Evolutionary conservation across 768 basidiomycete genomes (phyloP), one percentile per base, ranked within the genome.

Genomic region (Asterophora lycoperdoides): DNA sequence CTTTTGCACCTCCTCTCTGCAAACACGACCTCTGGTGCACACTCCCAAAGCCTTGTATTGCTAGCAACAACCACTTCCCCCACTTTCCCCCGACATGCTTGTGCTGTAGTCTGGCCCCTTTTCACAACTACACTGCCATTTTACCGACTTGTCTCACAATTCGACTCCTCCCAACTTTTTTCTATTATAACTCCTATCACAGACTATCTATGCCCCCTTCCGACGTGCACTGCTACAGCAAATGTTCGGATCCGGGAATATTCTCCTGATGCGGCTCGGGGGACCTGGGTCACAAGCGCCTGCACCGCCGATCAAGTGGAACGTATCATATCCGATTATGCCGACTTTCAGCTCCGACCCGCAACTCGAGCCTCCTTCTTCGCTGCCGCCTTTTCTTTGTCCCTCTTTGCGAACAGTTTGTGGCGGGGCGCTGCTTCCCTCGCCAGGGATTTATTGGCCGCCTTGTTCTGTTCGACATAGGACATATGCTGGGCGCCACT

Each of bases 401-500:
- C 89, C 33, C 90, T 83, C 66, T 89, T 90, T 41, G 80, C 75
- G 64, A 93, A 93, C 19, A 92, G 65, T 67, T 87, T 89, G 73
- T 89, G 81, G 42, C 89, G 79, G 47, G 75, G 74, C 35, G 75
- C 64, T 14, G 67, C 57, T 47, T 75, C 78, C 30, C 74, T 72
- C 20, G 86, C 80, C 8, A 90, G 73, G 48, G 80, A 81, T 73
- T 86, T 89, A 76, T 94, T 94, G 43, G 84, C 88, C 17, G 85
- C 87, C 66, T 90, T 91, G 71, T 93, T 93, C 66, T 91, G 86
- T 68, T 93, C 92, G 40, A 91, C 77, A 59, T 93, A 94, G 40
- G 88, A 89, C 91, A 93, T 93, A 59, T 90, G 89, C 58, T 90
- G 88, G 4, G 81, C 90, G 28, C 93, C 93, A 63, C 88, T 90